Evolutionary conservation across 2,329 filamentous ascomycete genomes (phyloP).

Genomic region (Gremmenia infestans): DNA sequence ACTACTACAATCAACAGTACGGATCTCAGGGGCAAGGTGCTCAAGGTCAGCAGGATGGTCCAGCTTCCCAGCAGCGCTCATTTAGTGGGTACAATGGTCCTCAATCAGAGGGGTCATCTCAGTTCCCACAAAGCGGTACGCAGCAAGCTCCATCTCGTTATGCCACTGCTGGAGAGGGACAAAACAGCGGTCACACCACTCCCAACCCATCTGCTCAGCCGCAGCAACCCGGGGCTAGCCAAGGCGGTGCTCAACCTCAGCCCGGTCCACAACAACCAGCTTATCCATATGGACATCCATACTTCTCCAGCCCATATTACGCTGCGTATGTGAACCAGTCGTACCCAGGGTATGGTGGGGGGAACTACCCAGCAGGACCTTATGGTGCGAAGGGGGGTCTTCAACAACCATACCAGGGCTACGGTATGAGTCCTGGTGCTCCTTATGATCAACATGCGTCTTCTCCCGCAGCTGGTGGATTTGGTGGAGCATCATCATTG

Average conservation of each 20-base stretch:
- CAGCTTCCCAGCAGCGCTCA: constrained; percentile 66
- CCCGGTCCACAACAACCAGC: constrained; percentile 43
- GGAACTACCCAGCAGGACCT: constrained; percentile 33
- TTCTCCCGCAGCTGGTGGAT: constrained; percentile 31
- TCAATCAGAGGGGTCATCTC: constrained; percentile 59
- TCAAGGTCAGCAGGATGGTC: constrained; percentile 69
- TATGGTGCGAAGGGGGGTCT: constrained; percentile 32
- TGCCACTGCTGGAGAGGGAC: constrained; percentile 58
- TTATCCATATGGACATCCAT: constrained; percentile 53
- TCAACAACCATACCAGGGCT: constrained; percentile 33
- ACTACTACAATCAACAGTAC: constrained; percentile 63
- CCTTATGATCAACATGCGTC: constrained; percentile 32
- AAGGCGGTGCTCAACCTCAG: constrained; percentile 35
- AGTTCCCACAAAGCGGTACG: constrained; percentile 72
- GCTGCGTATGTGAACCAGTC: constrained; percentile 51
- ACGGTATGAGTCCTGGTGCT: constrained; percentile 31
- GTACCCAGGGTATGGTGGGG: constrained; percentile 39
- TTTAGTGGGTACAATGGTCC: constrained; percentile 69
- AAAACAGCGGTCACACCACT: constrained; percentile 85
- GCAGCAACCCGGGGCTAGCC: constrained; percentile 44
- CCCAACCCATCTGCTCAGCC: constrained; percentile 69
- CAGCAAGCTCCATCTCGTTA: constrained; percentile 55
- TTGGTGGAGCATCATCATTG: constrained; percentile 29
- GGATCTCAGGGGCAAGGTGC: constrained; percentile 40
- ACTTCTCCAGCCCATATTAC: constrained; percentile 60